phyloP scores from a whole-genome alignment of 78 protist genomes.

The Pigoraptor vietnamica region DNA sequence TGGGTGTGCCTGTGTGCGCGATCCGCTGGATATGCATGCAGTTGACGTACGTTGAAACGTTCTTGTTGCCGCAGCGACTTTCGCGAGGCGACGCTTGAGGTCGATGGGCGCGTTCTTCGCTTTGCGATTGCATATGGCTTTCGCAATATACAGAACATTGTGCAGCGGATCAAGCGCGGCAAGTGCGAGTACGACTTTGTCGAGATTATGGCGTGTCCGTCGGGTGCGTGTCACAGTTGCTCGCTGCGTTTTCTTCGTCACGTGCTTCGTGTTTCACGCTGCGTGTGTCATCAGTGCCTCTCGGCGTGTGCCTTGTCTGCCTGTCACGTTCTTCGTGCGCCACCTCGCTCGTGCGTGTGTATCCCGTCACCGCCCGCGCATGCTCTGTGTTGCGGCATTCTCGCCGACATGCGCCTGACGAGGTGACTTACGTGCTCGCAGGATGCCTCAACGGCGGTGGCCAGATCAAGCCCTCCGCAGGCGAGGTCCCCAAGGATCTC shows the following conservation, averaged over 20 bases:
- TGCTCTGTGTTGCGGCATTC: too few relatives aligned
- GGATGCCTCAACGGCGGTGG: constrained; percentile 2
- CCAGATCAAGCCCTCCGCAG: not conserved
- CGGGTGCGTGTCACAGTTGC: not conserved
- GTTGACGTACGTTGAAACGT: not conserved
- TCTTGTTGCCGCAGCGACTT: constrained; percentile 33
- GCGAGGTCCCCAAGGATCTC: not conserved
- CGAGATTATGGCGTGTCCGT: constrained; percentile 91
- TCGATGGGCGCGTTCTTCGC: constrained; percentile 26
- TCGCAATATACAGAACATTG: constrained; percentile 88
- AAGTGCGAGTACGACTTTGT: constrained; percentile 39
- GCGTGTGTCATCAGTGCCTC: not conserved
- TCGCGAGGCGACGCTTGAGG: constrained; percentile 21
- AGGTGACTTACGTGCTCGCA: not conserved
- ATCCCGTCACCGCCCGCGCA: too few relatives aligned
- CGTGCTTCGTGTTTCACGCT: too few relatives aligned
- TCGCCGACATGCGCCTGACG: not conserved
- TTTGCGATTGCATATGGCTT: constrained; percentile 81
- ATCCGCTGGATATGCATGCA: too few relatives aligned
- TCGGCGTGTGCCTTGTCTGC: not conserved
- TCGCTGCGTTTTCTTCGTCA: too few relatives aligned
- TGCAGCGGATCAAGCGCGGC: constrained; percentile 60
- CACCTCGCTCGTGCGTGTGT: too few relatives aligned
- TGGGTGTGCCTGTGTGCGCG: too few relatives aligned
- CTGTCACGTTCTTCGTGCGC: too few relatives aligned